These are phyloP conservation scores for Komagataella ulmi DNA, from an alignment of 805 yeast genomes.

Conservation along the genomic window DNA sequence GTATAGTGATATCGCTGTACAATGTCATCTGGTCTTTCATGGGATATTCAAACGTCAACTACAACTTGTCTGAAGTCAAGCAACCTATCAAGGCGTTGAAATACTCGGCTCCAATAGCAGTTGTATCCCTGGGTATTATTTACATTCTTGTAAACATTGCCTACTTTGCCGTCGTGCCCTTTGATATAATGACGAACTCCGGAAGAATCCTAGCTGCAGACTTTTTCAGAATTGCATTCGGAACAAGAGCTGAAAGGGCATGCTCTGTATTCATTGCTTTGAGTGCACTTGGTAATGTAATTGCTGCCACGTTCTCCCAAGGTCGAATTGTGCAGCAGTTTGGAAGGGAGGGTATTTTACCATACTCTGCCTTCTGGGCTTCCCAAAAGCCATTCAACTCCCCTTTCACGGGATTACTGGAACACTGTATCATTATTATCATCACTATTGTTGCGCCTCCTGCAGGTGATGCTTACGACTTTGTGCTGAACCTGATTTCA, in stretches of 20 bases:
- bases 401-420: slow-evolving; percentile 60
- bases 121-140: slow-evolving; percentile 43
- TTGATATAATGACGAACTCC: slow-evolving; percentile 42
- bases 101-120: slow-evolving; percentile 65
- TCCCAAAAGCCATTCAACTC: slow-evolving; percentile 60
- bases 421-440: slow-evolving; percentile 66
- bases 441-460: slow-evolving; percentile 71
- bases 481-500: slow-evolving; percentile 65
- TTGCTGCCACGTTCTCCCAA: slow-evolving; percentile 74
- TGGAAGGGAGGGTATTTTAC: slow-evolving; percentile 73
- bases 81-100: slow-evolving; percentile 59
- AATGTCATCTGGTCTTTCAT: slow-evolving; percentile 30
- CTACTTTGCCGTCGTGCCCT: slow-evolving; percentile 72
- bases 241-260: slow-evolving; percentile 49
- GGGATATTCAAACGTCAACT: slow-evolving; percentile 26
- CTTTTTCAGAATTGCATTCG: slow-evolving; percentile 63
- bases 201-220: slow-evolving; percentile 66
- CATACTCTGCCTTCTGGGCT: slow-evolving; percentile 61
- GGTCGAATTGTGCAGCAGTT: slow-evolving; percentile 71
- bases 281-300: slow-evolving; percentile 70
- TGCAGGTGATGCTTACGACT: slow-evolving; percentile 80
- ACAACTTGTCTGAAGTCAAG: slow-evolving; percentile 29
- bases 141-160: slow-evolving; percentile 72
- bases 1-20: slow-evolving; percentile 27
- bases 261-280: slow-evolving; percentile 71